Conservation (phyloP, 2,329 filamentous ascomycete species). For the Sclerotiophoma versabilis region DNA sequence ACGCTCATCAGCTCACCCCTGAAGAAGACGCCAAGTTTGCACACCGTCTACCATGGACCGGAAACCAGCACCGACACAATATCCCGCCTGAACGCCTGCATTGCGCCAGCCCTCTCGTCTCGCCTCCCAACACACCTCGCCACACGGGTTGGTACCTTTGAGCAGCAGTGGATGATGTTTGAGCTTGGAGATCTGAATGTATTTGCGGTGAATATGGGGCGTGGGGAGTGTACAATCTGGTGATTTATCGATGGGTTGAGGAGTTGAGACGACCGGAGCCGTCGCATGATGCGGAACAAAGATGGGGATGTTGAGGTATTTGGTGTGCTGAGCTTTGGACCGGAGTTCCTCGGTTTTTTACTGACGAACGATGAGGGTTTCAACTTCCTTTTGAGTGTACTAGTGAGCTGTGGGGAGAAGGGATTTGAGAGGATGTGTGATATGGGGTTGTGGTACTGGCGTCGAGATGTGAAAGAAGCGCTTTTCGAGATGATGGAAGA, state of each 20-base stretch:
- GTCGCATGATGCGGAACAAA: background rate
- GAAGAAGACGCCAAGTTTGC: background rate
- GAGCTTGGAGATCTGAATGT: constrained; percentile 7
- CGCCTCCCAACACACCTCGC: background rate
- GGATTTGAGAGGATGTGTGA: background rate
- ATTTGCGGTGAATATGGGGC: background rate
- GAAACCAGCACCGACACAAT: constrained; percentile 1
- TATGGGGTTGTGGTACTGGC: background rate
- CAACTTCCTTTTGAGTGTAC: background rate
- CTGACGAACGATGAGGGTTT: background rate
- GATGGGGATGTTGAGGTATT: background rate
- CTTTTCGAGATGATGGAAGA: background rate
- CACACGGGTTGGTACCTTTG: background rate
- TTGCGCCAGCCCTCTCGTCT: background rate
- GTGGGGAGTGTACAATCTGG: background rate
- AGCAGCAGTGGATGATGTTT: background rate
- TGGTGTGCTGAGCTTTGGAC: background rate
- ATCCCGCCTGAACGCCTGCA: background rate
- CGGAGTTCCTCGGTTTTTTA: background rate
- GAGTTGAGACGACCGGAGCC: background rate
- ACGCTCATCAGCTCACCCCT: background rate
- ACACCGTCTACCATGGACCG: background rate
- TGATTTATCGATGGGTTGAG: background rate
- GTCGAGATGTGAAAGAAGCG: background rate
- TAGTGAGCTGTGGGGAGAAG: background rate